Evolutionary conservation across 208 protist genomes (phyloP).

Genomic region (Trypanosomatidae sp.): DNA sequence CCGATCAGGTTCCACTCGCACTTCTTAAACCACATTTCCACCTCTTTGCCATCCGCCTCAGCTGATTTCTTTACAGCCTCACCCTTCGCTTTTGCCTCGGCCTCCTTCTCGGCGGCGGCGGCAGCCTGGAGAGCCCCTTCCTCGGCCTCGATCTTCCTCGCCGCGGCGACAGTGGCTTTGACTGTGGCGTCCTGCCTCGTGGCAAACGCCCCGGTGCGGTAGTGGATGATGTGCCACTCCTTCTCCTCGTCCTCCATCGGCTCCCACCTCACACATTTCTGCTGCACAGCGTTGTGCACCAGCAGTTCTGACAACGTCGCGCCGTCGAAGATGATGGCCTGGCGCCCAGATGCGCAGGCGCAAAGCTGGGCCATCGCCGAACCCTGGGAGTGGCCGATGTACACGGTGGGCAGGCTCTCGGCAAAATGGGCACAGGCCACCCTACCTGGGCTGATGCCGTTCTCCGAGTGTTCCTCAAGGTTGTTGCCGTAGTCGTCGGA

Average conservation of each 20-base stretch:
- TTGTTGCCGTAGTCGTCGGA: conserved; percentile 65
- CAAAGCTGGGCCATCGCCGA: conserved; percentile 43
- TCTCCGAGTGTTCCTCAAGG: conserved; percentile 50
- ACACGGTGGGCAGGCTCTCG: conserved; percentile 34
- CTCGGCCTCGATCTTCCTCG: conserved; percentile 18
- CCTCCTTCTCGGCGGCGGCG: neutral
- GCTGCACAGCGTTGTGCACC: conserved; percentile 30
- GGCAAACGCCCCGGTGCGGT: conserved; percentile 21
- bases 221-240: conserved; percentile 36
- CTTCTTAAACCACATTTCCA: conserved; percentile 33
- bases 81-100: conserved; percentile 2
- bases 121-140: conserved; percentile 13
- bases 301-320: conserved; percentile 39
- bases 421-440: conserved; percentile 16
- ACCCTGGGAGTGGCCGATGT: conserved; percentile 50
- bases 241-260: conserved; percentile 17
- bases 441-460: conserved; percentile 36
- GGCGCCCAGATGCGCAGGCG: conserved; percentile 29
- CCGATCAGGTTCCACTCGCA: conserved; percentile 23
- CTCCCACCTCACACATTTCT: conserved; percentile 26
- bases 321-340: conserved; percentile 46
- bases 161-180: conserved; percentile 3
- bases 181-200: conserved; percentile 18
- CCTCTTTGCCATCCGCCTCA: conserved; percentile 24
- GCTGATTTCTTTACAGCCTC: conserved; percentile 8